Evolutionary conservation across 2,329 filamentous ascomycete genomes (phyloP), one percentile per base, ranked within the genome.

Genomic region (Sporothrix variecibatus): DNA sequence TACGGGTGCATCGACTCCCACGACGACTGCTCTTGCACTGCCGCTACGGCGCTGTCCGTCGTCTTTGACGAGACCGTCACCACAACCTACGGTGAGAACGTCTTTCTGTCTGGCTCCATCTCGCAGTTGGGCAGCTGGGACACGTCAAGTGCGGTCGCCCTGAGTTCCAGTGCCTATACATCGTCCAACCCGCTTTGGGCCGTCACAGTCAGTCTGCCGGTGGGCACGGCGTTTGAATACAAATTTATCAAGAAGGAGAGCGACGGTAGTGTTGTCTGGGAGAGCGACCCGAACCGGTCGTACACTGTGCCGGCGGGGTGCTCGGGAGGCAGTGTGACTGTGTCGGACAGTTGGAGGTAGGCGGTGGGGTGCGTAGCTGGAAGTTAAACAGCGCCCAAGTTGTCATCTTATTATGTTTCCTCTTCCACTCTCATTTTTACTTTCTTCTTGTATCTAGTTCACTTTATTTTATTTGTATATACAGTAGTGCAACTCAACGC

Each of bases 231-330:
- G 3, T 83, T 94, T 62, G 78, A 89, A 82, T 94, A 93, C 81
- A 93, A 94, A 83, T 94, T 89, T 79, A 87, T 94, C 78, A 87
- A 88, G 67, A 86, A 91, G 58, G 84, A 85, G 74, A 79, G 81
- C 0, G 86, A 87, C 77, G 88, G 90, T 0, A 83, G 82, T 0
- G 81, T 92, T 8, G 84, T 82, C 1, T 94, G 92, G 91, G 92
- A 94, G 83, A 84, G 82, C 68, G 91, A 91, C 71, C 85, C 86
- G 0, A 87, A 89, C 79, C 85, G 84, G 62, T 78, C 79, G 20
- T 83, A 83, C 75, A 83, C 81, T 4, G 81, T 77, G 43, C 75
- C 76, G 2, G 6, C 68, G 3, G 60, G 49, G 15, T 76, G 75
- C 31, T 8, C 23, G 8, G 72, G 71, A 1, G 12, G 46, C 0